These are phyloP conservation scores for Yamadazyma triangularis DNA, from an alignment of 1,139 yeast species.

Conservation along the genomic window DNA sequence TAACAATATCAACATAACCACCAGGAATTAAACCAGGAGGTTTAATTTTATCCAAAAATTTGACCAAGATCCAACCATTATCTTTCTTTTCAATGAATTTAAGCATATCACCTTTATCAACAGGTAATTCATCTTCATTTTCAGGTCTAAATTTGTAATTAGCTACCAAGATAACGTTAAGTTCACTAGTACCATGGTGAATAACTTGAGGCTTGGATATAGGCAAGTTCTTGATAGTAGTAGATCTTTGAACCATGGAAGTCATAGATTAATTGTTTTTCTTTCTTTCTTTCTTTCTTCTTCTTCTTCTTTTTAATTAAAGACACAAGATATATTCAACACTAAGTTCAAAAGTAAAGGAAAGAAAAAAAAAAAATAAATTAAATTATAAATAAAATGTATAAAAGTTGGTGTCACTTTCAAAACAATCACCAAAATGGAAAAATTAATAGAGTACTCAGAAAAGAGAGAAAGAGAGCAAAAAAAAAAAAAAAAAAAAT, in stretches of 20 bases:
- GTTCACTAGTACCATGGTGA: conserved; percentile 5
- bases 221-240: conserved; percentile 2
- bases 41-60: conserved; percentile 33
- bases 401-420: no score
- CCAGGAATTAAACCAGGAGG: conserved; percentile 42
- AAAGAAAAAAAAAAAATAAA: no score
- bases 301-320: no score
- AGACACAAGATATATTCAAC: no score
- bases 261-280: no score
- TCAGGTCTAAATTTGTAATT: conserved; percentile 35
- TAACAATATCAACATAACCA: conserved; percentile 42
- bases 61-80: conserved; percentile 43
- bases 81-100: conserved; percentile 36
- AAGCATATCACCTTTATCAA: conserved; percentile 36
- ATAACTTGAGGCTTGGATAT: conserved; percentile 10
- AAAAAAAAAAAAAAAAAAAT: no score
- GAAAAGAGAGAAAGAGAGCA: no score
- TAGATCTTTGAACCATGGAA: background rate
- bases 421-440: no score
- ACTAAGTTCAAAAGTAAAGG: no score
- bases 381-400: no score
- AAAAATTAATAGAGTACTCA: no score
- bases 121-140: conserved; percentile 26
- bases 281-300: no score
- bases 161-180: conserved; percentile 34